Conservation (phyloP, 2,329 filamentous ascomycete species). For the Nigrospora oryzae region DNA sequence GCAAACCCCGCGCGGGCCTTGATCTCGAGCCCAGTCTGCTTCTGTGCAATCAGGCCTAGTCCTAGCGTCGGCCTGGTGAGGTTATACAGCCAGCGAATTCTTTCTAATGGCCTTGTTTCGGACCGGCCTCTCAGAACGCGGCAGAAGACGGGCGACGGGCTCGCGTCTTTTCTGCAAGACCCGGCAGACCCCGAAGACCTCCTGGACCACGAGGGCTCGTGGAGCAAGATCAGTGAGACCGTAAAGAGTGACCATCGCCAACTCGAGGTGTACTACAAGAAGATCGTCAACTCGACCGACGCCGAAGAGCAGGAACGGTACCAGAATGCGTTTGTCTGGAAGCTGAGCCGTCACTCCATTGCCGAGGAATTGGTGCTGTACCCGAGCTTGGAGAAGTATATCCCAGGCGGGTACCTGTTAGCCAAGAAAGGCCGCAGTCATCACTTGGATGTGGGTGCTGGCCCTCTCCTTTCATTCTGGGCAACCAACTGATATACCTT, state of each 20-base stretch:
- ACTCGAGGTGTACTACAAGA: constrained; percentile 27
- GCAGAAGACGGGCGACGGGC: not conserved
- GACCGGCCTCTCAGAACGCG: not conserved
- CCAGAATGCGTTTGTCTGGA: constrained; percentile 44
- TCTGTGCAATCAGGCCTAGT: too few species aligned
- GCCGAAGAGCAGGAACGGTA: constrained; percentile 31
- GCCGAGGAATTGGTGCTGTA: constrained; percentile 41
- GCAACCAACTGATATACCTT: too few species aligned
- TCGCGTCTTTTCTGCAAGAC: not conserved
- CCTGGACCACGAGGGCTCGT: not conserved
- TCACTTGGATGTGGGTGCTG: constrained; percentile 10
- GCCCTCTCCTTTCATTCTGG: not conserved
- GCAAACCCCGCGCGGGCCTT: too few species aligned
- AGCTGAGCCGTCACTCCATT: constrained; percentile 40
- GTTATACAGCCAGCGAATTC: not conserved
- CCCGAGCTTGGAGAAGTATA: constrained; percentile 32
- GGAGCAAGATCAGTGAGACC: constrained; percentile 1
- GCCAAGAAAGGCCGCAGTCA: constrained; percentile 29
- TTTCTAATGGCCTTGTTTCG: not conserved
- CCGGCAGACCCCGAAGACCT: not conserved
- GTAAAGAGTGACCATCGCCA: constrained; percentile 13
- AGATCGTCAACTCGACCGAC: constrained; percentile 29
- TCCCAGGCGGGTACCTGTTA: constrained; percentile 26
- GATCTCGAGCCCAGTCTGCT: too few species aligned
- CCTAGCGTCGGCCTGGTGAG: not conserved